These are phyloP conservation scores for Penicillium lagena DNA, from an alignment of 495 filamentous ascomycete species.

Conservation along the genomic window DNA sequence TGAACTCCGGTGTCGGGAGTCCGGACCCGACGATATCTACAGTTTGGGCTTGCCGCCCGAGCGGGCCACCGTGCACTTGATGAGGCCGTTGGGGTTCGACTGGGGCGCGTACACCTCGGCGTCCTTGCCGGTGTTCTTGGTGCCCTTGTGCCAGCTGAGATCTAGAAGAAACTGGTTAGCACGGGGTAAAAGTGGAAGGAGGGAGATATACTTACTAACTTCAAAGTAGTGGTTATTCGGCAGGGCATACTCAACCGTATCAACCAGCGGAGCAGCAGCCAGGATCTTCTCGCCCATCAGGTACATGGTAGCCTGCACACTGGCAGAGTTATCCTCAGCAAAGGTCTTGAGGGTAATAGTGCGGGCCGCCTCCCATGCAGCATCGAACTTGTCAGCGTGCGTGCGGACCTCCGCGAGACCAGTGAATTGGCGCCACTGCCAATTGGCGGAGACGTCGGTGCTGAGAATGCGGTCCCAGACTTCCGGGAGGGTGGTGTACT, in stretches of 20 bases:
- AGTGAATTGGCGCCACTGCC: conserved; percentile 74
- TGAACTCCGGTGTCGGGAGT: neutral
- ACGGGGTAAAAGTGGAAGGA: neutral
- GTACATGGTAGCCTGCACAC: conserved; percentile 97
- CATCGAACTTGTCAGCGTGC: conserved; percentile 62
- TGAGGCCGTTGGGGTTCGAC: conserved; percentile 87
- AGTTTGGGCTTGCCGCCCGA: conserved; percentile 36
- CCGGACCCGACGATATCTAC: conserved; percentile 16
- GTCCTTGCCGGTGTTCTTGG: conserved; percentile 95
- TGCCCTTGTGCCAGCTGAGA: conserved; percentile 91
- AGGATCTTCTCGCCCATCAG: conserved; percentile 93
- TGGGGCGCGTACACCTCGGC: conserved; percentile 95
- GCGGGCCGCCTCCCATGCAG: conserved; percentile 68
- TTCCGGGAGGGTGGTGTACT: conserved; percentile 85
- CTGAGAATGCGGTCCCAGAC: conserved; percentile 92
- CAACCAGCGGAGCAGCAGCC: conserved; percentile 61
- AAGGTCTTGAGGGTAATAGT: conserved; percentile 85
- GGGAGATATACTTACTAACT: conserved; percentile 54
- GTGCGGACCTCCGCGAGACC: conserved; percentile 61
- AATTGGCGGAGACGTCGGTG: conserved; percentile 80
- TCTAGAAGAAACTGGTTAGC: conserved; percentile 45
- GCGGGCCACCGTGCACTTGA: conserved; percentile 86
- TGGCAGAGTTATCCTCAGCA: conserved; percentile 84
- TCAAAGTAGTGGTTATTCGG: conserved; percentile 99
- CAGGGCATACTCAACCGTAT: conserved; percentile 72